Conservation (phyloP, 2,329 filamentous ascomycete species). For the Aspergillus niger region DNA sequence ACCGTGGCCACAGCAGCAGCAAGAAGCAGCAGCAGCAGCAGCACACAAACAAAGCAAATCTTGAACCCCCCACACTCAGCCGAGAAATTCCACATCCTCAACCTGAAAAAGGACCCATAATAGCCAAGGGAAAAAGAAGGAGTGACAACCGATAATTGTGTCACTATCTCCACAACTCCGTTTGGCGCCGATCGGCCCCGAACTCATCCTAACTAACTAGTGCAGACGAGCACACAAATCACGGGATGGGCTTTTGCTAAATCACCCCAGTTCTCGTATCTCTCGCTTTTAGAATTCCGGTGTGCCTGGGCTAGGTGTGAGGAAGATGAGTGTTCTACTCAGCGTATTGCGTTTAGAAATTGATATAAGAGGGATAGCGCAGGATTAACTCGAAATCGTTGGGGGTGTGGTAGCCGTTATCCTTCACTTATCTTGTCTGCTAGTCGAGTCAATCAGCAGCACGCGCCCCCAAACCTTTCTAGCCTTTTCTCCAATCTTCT, state of each 20-base stretch:
- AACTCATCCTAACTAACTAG: not conserved
- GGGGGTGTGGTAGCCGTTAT: not conserved
- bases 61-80: not conserved
- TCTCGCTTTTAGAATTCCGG: not conserved
- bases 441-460: not conserved
- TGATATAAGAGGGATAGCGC: no score
- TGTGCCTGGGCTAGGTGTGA: not conserved
- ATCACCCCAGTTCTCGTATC: not conserved
- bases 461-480: not conserved
- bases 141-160: slow-evolving; percentile 1
- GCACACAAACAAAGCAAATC: not conserved
- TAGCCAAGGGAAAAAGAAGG: not conserved
- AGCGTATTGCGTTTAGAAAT: no score
- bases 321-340: no score
- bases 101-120: not conserved
- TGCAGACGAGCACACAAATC: slow-evolving; percentile 1
- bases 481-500: not conserved
- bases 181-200: slow-evolving; percentile 8
- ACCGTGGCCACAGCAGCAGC: not conserved
- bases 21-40: not conserved
- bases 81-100: not conserved
- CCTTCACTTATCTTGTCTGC: not conserved
- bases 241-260: not conserved
- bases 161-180: slow-evolving; percentile 8
- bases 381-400: not conserved